A percentile compares a stretch with the other conserved stretches of the same genome.
Evolutionary conservation across 169 alveolate species (phyloP).

Genomic region (Cryptosporidium ryanae): DNA sequence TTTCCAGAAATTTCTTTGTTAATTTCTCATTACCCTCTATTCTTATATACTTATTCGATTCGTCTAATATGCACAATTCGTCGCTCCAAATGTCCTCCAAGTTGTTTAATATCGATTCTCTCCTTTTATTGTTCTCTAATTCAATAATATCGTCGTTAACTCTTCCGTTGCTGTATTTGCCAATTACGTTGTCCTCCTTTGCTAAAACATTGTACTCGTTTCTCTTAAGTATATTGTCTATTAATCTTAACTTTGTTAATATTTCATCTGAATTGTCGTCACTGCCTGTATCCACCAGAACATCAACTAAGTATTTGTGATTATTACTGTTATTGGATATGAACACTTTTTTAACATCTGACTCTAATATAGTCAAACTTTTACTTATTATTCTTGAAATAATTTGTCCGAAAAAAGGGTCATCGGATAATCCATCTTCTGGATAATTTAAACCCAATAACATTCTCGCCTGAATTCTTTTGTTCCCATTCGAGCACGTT

Average conservation of each 20-base stretch:
- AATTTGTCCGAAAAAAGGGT: slow-evolving; percentile 1
- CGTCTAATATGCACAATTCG: slow-evolving; percentile 32
- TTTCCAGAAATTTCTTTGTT: too few species aligned
- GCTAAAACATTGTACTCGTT: too few species aligned
- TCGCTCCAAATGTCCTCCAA: slow-evolving; percentile 1
- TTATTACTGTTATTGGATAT: slow-evolving; percentile 5
- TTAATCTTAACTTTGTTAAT: too few species aligned
- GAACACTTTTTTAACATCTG: slow-evolving; percentile 50
- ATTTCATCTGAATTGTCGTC: slow-evolving; percentile 4
- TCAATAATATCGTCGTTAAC: background rate
- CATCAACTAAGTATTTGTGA: slow-evolving; percentile 10
- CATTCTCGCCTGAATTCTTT: slow-evolving; percentile 42
- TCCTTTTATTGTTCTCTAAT: background rate
- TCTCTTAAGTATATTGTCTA: too few species aligned
- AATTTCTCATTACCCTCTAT: slow-evolving; percentile 2
- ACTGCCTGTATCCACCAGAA: slow-evolving; percentile 35
- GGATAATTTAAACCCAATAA: slow-evolving; percentile 19
- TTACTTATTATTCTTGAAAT: slow-evolving; percentile 24
- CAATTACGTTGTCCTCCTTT: too few species aligned
- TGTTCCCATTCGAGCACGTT: slow-evolving; percentile 78
- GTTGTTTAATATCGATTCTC: background rate
- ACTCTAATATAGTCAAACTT: slow-evolving; percentile 32
- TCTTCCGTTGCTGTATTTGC: too few species aligned
- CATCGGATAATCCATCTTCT: slow-evolving; percentile 7
- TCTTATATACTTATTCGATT: background rate